Evolutionary conservation across 148 eudicot genomes (phyloP).

Genomic region (Beta vulgaris): DNA sequence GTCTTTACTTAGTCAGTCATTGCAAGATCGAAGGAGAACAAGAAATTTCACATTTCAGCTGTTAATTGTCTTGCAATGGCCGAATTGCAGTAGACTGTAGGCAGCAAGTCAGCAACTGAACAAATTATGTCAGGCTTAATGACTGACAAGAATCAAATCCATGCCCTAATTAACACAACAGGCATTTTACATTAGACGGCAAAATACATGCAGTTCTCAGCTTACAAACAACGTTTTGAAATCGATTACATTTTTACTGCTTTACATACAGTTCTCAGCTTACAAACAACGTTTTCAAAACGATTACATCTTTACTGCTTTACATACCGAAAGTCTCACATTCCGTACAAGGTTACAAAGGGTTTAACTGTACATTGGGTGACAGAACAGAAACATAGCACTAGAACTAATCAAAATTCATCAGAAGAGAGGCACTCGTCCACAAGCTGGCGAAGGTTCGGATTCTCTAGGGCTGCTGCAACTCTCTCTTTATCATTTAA

Average conservation of each 20-base stretch:
- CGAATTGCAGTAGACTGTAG: no score
- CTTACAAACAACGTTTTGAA: neutral
- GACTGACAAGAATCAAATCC: neutral
- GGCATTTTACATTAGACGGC: neutral
- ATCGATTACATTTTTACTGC: neutral
- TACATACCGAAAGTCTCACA: slow-evolving; percentile 8
- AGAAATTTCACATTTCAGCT: no score
- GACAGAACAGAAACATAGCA: neutral
- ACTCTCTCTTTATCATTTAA: slow-evolving; percentile 90
- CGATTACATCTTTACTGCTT: neutral
- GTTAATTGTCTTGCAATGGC: no score
- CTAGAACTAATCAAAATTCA: slow-evolving; percentile 39
- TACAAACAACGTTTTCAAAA: neutral
- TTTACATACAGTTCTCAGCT: slow-evolving; percentile 10
- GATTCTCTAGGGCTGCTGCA: slow-evolving; percentile 84
- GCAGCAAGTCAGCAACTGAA: no score
- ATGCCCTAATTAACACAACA: neutral
- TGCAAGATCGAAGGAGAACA: no score
- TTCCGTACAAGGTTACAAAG: neutral
- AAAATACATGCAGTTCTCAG: neutral
- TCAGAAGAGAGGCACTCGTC: slow-evolving; percentile 74
- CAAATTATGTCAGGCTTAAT: neutral
- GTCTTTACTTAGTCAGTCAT: no score
- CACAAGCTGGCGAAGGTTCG: slow-evolving; percentile 78
- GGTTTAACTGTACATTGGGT: slow-evolving; percentile 20